Evolutionary conservation across 768 basidiomycete genomes (phyloP), one percentile per base, ranked within the genome.

Genomic region (Hericium coralloides): DNA sequence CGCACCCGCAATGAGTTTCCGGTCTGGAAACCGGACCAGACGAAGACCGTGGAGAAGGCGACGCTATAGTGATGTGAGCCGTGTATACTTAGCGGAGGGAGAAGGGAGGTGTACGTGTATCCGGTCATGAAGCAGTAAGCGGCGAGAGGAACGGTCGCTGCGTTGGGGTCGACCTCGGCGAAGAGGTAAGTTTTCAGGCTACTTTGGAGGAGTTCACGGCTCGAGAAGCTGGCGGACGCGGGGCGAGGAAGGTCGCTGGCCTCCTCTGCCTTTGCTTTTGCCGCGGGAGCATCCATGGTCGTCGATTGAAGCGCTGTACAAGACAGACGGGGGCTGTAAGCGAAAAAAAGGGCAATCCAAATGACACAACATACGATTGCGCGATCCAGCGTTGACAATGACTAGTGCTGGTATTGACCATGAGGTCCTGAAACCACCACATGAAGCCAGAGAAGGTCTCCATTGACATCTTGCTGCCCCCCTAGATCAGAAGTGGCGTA

Each of bases 1-100:
- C 71, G 56, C 63, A 85, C 84, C 74, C 87, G 84, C 10, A 81
- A 76, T 61, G 82, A 81, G 66, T 89, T 89, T 53, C 87, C 89
- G 0, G 89, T 91, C 69, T 91, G 89, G 70, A 91, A 92, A 14
- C 85, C 89, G 68, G 85, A 87, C 89, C 90, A 92, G 12, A 92
- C 81, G 68, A 84, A 92, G 50, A 89, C 74, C 1, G 90, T 85
- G 49, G 87, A 82, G 73, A 92, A 92, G 3, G 81, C 82, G 25
- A 91, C 74, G 1, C 80, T 79, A 64, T 49, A 52, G 43, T 10
- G 56, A 12, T 37, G 10, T 12, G 15, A 14, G 52, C n/a, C 36
- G 45, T 26, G 55, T 7, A 22, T 17, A 22, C n/a, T n/a, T n/a
- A n/a, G 43, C 43, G 6, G 18, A 12, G 25, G 20, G 12, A 23